phyloP scores from a whole-genome alignment of 1,284 basidiomycete species.

The Neolentinus lepideus region DNA sequence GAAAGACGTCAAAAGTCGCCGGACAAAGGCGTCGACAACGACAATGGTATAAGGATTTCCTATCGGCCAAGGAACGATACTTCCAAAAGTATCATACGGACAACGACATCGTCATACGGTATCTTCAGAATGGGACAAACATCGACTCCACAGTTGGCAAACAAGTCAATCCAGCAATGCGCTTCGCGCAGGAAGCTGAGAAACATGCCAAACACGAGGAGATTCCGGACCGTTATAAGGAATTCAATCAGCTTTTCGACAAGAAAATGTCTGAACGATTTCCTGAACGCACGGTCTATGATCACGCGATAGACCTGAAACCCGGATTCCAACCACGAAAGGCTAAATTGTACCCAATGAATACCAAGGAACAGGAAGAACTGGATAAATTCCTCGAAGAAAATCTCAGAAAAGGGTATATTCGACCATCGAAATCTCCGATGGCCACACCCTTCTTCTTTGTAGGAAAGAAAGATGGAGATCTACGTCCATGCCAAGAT shows the following conservation, averaged over 20 bases:
- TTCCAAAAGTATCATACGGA: too few species aligned
- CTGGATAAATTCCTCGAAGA: constrained; percentile 18
- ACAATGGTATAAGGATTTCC: too few species aligned
- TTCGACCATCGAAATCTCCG: constrained; percentile 14
- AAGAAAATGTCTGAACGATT: constrained; percentile 13
- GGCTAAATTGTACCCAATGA: constrained; percentile 15
- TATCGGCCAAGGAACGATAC: too few species aligned
- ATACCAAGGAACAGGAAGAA: constrained; percentile 13
- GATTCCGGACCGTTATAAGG: constrained; percentile 10
- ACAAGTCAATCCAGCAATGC: too few species aligned
- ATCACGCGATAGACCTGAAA: constrained; percentile 9
- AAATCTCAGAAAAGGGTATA: constrained; percentile 12
- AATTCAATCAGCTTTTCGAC: constrained; percentile 13
- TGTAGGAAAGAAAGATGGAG: constrained; percentile 12
- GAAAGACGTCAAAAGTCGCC: too few species aligned
- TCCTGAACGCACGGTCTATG: constrained; percentile 12
- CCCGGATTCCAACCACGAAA: not conserved
- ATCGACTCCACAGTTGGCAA: too few species aligned
- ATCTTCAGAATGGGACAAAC: too few species aligned
- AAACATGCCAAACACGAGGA: not conserved
- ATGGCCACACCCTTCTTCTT: constrained; percentile 27
- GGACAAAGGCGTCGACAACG: too few species aligned
- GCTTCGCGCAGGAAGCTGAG: too few species aligned
- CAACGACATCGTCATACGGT: too few species aligned
- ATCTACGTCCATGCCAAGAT: constrained; percentile 1